phyloP scores from a whole-genome alignment of 2,329 filamentous ascomycete genomes.

The Waltergamsia citrina region DNA sequence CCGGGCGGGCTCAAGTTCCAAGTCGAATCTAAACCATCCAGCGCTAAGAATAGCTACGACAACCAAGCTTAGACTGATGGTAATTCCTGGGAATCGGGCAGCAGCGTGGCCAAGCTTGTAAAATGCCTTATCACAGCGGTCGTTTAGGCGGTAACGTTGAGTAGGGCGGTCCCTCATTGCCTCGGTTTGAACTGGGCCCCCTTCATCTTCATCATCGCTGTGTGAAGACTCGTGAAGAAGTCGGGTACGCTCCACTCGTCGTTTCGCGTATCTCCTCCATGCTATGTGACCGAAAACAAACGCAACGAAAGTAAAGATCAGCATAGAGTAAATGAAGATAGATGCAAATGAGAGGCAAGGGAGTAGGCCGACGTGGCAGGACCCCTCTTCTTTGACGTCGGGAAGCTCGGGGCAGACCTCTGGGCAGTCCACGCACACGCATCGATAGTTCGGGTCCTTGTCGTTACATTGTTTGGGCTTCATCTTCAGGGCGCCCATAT shows the following conservation, averaged over 20 bases:
- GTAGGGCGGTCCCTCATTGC: constrained; percentile 73
- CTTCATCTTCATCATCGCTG: constrained; percentile 92
- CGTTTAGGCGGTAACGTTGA: constrained; percentile 75
- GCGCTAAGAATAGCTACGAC: constrained; percentile 71
- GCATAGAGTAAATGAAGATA: constrained; percentile 72
- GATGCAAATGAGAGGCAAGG: constrained; percentile 91
- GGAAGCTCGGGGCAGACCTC: constrained; percentile 77
- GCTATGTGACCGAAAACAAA: constrained; percentile 65
- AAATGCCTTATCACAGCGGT: constrained; percentile 71
- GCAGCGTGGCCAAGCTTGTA: constrained; percentile 70
- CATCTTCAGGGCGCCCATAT: constrained; percentile 65
- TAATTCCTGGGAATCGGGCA: constrained; percentile 75
- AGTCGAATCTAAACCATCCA: constrained; percentile 80
- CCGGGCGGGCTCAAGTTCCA: constrained; percentile 83
- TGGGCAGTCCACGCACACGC: constrained; percentile 89
- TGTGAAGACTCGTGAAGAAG: constrained; percentile 75
- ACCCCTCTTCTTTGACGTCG: constrained; percentile 56
- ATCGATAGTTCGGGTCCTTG: constrained; percentile 74
- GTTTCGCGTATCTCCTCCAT: constrained; percentile 63
- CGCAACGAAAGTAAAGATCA: constrained; percentile 58
- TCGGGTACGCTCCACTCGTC: constrained; percentile 73
- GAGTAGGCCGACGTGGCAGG: constrained; percentile 78
- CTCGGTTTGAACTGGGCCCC: constrained; percentile 62
- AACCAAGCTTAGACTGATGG: constrained; percentile 67
- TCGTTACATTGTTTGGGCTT: constrained; percentile 83